Evolutionary conservation across 176 grass and related monocot species (phyloP), one percentile per base, ranked within the genome.

Genomic region (Cocos nucifera): DNA sequence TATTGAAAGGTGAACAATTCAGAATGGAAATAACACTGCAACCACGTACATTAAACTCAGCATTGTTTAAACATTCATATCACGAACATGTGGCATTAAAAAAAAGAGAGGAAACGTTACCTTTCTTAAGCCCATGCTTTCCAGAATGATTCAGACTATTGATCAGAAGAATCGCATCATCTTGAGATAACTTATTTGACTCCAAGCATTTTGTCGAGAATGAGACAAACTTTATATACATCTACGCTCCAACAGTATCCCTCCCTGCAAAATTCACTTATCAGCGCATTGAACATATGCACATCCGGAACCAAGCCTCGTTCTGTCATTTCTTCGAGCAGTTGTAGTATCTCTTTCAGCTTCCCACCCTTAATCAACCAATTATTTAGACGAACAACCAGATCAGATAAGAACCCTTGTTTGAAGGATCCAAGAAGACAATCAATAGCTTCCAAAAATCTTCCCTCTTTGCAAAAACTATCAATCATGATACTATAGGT

Each of bases 401-500:
- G 77, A 83, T 80, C 79, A 63, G 61, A 64, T 19, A 63, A 73
- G 32, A 74, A 53, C n/a, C 72, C 72, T 50, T 51, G 49, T 51
- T 50, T 15, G 57, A 8, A 66, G 51, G 12, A 66, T n/a, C 18
- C 66, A 82, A 77, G 35, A 68, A 82, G 21, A 67, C 70, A 71
- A 10, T 68, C 49, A 35, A 69, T 66, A 71, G 82, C 73, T 54
- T 53, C 10, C 18, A 54, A 4, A 69, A 80, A 89, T 0, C 66
- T 64, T 15, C 4, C 30, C 16, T 78, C 22, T 73, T 73, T 74
- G 57, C 89, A 95, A 12, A 78, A 75, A 69, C 72, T 72, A 62
- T 86, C 85, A 58, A 89, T 85, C 73, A 86, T 9, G 29, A 80
- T 61, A 53, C 61, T 16, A 14, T 61, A 74, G 2, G 85, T 95